Conservation (phyloP, 352 stramenopile genomes). For the Phytophthora sp. region DNA sequence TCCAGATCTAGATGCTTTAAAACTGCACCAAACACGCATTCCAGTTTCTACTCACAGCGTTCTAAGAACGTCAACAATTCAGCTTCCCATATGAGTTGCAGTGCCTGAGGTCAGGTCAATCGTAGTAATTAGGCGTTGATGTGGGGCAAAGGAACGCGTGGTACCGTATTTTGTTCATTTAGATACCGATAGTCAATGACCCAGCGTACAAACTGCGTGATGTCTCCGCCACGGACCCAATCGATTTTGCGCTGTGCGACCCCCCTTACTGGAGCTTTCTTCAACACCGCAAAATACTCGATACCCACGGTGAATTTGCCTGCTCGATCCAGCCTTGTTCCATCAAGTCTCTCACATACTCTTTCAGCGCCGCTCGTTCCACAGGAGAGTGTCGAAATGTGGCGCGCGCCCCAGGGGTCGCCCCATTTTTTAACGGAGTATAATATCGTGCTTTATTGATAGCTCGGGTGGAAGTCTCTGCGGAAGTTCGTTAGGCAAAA, state of each 20-base stretch:
- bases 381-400: neutral
- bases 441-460: neutral
- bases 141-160: too few species aligned
- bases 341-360: neutral
- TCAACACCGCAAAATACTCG: conserved; percentile 6
- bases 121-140: too few species aligned
- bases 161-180: too few species aligned
- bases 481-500: neutral
- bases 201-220: neutral
- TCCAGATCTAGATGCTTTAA: too few species aligned
- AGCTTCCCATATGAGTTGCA: too few species aligned
- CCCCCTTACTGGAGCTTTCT: neutral
- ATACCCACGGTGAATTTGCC: neutral
- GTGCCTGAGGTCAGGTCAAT: too few species aligned
- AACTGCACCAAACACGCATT: too few species aligned
- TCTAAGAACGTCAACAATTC: too few species aligned
- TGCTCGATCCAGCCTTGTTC: neutral
- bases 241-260: neutral
- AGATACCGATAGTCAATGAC: neutral
- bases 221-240: neutral
- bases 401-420: neutral
- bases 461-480: neutral
- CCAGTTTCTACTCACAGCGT: too few species aligned
- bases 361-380: neutral
- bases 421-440: neutral